These are phyloP conservation scores for Ganoderma sp. DNA, from an alignment of 1,284 basidiomycete species.

Conservation along the genomic window DNA sequence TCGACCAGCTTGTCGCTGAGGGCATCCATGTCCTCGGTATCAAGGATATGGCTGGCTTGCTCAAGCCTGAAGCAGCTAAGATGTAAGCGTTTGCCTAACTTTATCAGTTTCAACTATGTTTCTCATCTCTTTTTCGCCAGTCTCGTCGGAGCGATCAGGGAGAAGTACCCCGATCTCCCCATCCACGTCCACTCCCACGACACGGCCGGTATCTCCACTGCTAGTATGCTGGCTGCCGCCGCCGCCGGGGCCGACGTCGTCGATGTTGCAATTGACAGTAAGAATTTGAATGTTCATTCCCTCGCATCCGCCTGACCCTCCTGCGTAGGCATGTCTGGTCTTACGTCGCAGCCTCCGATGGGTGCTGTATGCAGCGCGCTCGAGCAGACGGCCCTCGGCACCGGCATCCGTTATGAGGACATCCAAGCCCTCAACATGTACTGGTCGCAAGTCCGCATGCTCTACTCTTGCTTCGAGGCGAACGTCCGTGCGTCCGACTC, in stretches of 20 bases:
- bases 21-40: conserved; percentile 98
- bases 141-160: conserved; percentile 92
- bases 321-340: conserved; percentile 88
- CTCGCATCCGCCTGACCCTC: conserved; percentile 6
- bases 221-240: conserved; percentile 96
- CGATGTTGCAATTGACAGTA: conserved; percentile 98
- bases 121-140: conserved; percentile 45
- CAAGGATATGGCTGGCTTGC: conserved; percentile 99
- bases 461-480: conserved; percentile 98
- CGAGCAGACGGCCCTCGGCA: conserved; percentile 94
- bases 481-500: conserved; percentile 97
- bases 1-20: conserved; percentile 91
- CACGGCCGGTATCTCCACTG: conserved; percentile 97
- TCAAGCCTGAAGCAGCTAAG: conserved; percentile 94
- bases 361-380: conserved; percentile 93
- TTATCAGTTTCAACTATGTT: neutral
- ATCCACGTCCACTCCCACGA: conserved; percentile 99
- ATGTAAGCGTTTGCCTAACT: conserved; percentile 55
- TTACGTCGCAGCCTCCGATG: conserved; percentile 99
- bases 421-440: conserved; percentile 98
- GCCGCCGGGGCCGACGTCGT: conserved; percentile 97
- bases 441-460: conserved; percentile 96
- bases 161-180: conserved; percentile 96
- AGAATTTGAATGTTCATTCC: conserved; percentile 39
- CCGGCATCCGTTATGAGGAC: conserved; percentile 97